These are phyloP conservation scores for Colletotrichum brevisporum DNA, from an alignment of 2,329 filamentous ascomycete species.

Conservation along the genomic window DNA sequence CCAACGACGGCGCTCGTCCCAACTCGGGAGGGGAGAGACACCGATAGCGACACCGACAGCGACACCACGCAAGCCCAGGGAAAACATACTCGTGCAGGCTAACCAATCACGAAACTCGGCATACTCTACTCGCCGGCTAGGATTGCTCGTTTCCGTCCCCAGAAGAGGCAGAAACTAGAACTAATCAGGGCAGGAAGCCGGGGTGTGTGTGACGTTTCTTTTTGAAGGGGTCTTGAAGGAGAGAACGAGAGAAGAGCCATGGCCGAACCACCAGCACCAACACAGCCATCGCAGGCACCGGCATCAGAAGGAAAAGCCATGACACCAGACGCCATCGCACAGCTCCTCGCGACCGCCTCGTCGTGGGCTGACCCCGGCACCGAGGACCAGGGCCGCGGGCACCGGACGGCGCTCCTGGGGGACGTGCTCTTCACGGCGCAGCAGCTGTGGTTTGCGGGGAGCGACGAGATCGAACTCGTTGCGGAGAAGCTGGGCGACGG, in stretches of 20 bases:
- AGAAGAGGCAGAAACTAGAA: too few relatives aligned
- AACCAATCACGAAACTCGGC: too few relatives aligned
- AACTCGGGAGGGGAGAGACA: neutral
- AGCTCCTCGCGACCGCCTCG: conserved; percentile 25
- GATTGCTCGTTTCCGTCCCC: too few relatives aligned
- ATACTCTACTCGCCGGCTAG: too few relatives aligned
- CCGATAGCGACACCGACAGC: neutral
- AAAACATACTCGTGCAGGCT: too few relatives aligned
- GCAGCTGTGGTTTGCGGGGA: conserved; percentile 57
- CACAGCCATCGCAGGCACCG: conserved; percentile 13
- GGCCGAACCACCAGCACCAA: conserved; percentile 3
- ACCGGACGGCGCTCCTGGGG: conserved; percentile 18
- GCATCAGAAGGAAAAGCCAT: conserved; percentile 14
- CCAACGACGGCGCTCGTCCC: neutral
- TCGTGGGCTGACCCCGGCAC: conserved; percentile 22
- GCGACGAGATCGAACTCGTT: conserved; percentile 59
- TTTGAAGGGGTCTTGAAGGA: too few relatives aligned
- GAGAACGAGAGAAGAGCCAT: neutral
- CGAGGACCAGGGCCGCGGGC: conserved; percentile 19
- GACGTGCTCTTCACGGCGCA: conserved; percentile 56
- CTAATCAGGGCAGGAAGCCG: too few relatives aligned
- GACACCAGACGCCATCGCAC: conserved; percentile 24
- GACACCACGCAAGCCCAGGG: neutral
- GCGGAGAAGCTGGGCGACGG: conserved; percentile 69
- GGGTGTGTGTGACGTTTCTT: too few relatives aligned